Base-by-base conservation (phyloP, 1,139 yeast genomes). In the Kodamaea ohmeri region DNA sequence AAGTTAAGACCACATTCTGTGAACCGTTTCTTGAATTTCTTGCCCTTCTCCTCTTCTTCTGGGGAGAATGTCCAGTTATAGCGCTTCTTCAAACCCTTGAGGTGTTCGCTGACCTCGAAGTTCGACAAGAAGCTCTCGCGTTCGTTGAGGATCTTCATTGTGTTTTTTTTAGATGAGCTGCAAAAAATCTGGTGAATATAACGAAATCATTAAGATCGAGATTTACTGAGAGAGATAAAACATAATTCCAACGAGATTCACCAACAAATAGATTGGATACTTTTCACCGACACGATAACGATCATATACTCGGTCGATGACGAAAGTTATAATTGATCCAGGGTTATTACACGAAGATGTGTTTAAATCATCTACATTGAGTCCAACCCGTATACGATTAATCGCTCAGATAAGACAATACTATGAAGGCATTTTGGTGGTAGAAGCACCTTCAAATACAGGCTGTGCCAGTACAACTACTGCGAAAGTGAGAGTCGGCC, bases 41-140 rank as follows among this genome's bases (percentile, higher is more conserved):
- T 50, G 56, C 67, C 49, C 38, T 51, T 49, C 39, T 55, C 46
- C 51, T 67, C 67, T 35, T 65, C 71, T 52, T 61, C 67, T 40
- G 61, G 62, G 6, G 60, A 54, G 39, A 69, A 71, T 6, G 65
- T 50, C 80, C 78, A 75, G 47, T 64, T 64, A 49, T 74, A 67
- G 40, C 63, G 65, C 29, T 51, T 53, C 48, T 78, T 80, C 18
- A 80, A 66, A 19, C 66, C 77, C 16, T 67, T 61, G 36, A 87
- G 61, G 48, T 83, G 89, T 39, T 73, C 67, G 31, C 67, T 63
- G 2, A 87, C 95, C 60, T 87, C 96, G 46, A 63, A 80, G 58
- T 86, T 83, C 25, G 90, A 77, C 36, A 87, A 66, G 43, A 87
- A 71, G 44, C 78, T 73, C 41, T 81, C 87, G 47, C 92, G 65